These are phyloP conservation scores for Penicillium digitatum DNA, from an alignment of 2,329 filamentous ascomycete genomes.

Conservation along the genomic window DNA sequence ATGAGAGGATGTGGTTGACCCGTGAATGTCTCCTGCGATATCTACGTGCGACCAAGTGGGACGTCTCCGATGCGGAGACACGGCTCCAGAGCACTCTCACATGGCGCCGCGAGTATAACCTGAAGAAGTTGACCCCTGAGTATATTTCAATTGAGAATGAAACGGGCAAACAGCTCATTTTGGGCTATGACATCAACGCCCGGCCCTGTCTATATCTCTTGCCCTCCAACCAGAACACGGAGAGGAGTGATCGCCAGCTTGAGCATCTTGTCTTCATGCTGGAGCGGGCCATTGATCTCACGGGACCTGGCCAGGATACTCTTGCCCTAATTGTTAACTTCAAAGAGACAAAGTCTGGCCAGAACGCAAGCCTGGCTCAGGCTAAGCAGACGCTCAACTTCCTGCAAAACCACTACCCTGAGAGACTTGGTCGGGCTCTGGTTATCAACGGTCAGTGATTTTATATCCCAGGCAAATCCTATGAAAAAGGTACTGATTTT, in stretches of 20 bases:
- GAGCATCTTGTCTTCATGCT: constrained; percentile 96
- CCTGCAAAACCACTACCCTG: constrained; percentile 92
- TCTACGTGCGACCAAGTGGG: constrained; percentile 90
- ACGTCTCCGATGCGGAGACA: constrained; percentile 67
- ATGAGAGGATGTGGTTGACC: constrained; percentile 85
- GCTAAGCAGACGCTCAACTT: constrained; percentile 84
- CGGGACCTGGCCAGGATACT: constrained; percentile 81
- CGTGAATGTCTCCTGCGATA: constrained; percentile 90
- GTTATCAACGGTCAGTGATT: constrained; percentile 72
- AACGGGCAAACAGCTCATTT: constrained; percentile 88
- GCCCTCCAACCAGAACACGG: constrained; percentile 88
- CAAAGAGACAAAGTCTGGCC: constrained; percentile 69
- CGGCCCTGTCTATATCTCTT: constrained; percentile 89
- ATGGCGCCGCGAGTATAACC: constrained; percentile 88
- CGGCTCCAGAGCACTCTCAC: constrained; percentile 75
- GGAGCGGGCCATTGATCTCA: constrained; percentile 81
- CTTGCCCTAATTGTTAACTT: constrained; percentile 88
- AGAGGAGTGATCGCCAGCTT: constrained; percentile 77
- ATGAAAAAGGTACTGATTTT: background rate
- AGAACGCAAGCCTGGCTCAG: constrained; percentile 71
- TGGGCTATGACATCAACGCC: constrained; percentile 80
- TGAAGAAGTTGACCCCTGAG: constrained; percentile 69
- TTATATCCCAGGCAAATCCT: background rate
- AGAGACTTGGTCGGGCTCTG: constrained; percentile 80
- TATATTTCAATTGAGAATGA: constrained; percentile 92